Evolutionary conservation across 1,284 basidiomycete genomes (phyloP).

Genomic region (Austroboletus niveus): DNA sequence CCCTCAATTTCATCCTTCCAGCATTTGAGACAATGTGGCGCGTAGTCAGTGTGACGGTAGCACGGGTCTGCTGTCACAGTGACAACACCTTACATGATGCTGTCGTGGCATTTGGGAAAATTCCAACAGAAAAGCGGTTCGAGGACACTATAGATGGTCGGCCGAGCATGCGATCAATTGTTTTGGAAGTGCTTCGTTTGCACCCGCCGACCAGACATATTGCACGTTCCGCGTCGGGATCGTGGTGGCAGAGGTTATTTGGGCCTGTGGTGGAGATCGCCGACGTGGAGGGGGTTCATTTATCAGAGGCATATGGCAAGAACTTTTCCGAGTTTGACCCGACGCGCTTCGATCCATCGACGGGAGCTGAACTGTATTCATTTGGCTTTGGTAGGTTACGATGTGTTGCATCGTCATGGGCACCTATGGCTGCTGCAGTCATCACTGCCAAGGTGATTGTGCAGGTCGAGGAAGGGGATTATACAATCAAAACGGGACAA

Average conservation of each 20-base stretch:
- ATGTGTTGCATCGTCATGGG: conserved; percentile 51
- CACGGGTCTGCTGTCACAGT: conserved; percentile 21
- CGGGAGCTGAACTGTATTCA: conserved; percentile 31
- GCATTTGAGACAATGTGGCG: conserved; percentile 63
- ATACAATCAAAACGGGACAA: conserved; percentile 19
- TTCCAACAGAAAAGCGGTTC: conserved; percentile 38
- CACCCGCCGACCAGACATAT: conserved; percentile 56
- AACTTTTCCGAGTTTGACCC: conserved; percentile 42
- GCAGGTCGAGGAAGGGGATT: conserved; percentile 26
- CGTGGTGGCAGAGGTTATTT: conserved; percentile 17
- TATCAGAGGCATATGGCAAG: conserved; percentile 40
- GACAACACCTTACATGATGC: conserved; percentile 24
- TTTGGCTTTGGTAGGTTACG: conserved; percentile 48
- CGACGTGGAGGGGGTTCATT: conserved; percentile 44
- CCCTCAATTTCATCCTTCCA: conserved; percentile 54
- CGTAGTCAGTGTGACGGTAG: conserved; percentile 49
- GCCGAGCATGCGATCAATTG: conserved; percentile 40
- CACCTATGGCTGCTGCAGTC: conserved; percentile 49
- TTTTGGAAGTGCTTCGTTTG: conserved; percentile 52
- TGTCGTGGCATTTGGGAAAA: conserved; percentile 34
- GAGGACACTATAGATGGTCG: conserved; percentile 7
- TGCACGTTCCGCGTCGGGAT: conserved; percentile 25
- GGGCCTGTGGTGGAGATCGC: conserved; percentile 30
- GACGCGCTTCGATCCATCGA: conserved; percentile 35
- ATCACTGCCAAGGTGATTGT: conserved; percentile 42